Percentiles rank a stretch among this genome's conserved stretches.
These are phyloP conservation scores for Clonostachys rhizophaga DNA, from an alignment of 2,329 filamentous ascomycete genomes.

Conservation along the genomic window DNA sequence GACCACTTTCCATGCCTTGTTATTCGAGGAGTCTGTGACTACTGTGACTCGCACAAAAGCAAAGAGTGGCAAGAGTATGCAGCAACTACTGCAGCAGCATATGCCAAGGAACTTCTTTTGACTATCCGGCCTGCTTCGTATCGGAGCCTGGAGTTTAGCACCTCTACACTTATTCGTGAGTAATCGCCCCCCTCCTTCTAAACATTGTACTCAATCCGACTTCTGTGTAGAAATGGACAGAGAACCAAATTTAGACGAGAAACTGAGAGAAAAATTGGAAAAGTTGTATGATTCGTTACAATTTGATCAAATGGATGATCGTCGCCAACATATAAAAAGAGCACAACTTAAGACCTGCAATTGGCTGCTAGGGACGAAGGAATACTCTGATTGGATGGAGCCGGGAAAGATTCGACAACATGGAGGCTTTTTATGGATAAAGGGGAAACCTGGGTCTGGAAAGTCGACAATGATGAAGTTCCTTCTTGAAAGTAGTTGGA, in stretches of 20 bases:
- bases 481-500: background rate
- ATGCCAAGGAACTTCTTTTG: conserved; percentile 2
- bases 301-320: too few relatives aligned
- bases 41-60: conserved; percentile 29
- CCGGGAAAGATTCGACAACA: conserved; percentile 20
- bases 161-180: too few relatives aligned
- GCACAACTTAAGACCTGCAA: background rate
- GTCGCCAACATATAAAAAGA: background rate
- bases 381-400: too few relatives aligned
- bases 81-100: conserved; percentile 19
- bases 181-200: too few relatives aligned
- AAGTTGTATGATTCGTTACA: too few relatives aligned
- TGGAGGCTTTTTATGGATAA: conserved; percentile 34
- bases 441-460: conserved; percentile 36
- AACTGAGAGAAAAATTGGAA: too few relatives aligned
- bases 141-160: too few relatives aligned
- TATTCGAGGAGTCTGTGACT: conserved; percentile 28
- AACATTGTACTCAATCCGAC: too few relatives aligned
- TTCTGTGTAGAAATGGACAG: too few relatives aligned
- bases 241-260: too few relatives aligned
- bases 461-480: conserved; percentile 45
- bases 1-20: conserved; percentile 18
- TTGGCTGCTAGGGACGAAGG: too few relatives aligned
- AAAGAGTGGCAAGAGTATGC: conserved; percentile 28
- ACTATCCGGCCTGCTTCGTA: background rate